A percentile compares a stretch with the other conserved stretches of the same genome.
Evolutionary conservation across 768 basidiomycete species (phyloP).

Genomic region (Hericium alpestre): DNA sequence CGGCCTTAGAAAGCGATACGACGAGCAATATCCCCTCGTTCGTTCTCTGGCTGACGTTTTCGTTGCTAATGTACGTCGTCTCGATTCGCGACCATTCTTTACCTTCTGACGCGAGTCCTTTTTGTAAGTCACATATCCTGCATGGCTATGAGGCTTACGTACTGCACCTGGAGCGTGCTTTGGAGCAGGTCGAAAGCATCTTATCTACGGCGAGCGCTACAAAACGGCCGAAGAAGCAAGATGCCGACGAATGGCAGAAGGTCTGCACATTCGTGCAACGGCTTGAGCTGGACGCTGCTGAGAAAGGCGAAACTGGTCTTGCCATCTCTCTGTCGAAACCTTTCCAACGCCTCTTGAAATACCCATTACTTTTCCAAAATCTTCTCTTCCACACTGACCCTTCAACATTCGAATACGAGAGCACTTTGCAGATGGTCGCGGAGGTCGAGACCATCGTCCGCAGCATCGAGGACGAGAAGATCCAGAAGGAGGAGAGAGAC

Average conservation of each 20-base stretch:
- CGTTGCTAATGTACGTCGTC: constrained; percentile 68
- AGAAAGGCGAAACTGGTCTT: constrained; percentile 88
- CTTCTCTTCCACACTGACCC: constrained; percentile 95
- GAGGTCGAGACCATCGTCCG: constrained; percentile 95
- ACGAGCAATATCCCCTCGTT: constrained; percentile 92
- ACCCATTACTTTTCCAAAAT: constrained; percentile 96
- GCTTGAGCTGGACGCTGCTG: constrained; percentile 70
- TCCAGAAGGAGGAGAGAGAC: constrained; percentile 90
- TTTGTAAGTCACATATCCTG: constrained; percentile 75
- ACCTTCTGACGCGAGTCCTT: constrained; percentile 10
- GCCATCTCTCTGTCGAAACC: constrained; percentile 95
- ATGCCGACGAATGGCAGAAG: constrained; percentile 67
- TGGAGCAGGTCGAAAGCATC: constrained; percentile 78
- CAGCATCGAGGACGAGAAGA: constrained; percentile 97
- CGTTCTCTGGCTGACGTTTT: constrained; percentile 93
- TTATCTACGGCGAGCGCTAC: constrained; percentile 48
- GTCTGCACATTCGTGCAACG: constrained; percentile 64
- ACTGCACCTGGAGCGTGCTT: constrained; percentile 83
- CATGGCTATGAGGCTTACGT: constrained; percentile 92
- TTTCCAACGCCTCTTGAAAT: constrained; percentile 92
- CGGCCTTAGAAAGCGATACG: constrained; percentile 81
- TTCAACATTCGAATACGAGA: constrained; percentile 94
- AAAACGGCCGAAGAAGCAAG: constrained; percentile 77
- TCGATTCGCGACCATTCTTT: constrained; percentile 2
- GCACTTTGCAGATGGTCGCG: constrained; percentile 90